Evolutionary conservation across 768 basidiomycete species (phyloP).

Genomic region (Suillus placidus): DNA sequence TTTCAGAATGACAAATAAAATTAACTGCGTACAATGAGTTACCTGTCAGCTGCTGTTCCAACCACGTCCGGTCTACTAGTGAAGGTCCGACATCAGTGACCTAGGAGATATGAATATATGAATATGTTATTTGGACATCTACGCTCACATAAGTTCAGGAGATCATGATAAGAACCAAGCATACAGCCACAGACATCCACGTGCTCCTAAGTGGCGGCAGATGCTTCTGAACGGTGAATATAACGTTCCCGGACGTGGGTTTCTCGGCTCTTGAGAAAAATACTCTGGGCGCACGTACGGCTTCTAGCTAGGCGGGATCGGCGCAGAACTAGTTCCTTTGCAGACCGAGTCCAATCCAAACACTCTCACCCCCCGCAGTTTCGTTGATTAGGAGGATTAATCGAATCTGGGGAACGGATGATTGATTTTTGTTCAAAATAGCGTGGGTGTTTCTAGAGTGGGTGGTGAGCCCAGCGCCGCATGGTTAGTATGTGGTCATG

Average conservation of each 20-base stretch:
- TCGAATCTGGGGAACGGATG: background rate
- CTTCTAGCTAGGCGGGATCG: background rate
- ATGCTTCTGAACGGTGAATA: background rate
- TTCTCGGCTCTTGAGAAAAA: background rate
- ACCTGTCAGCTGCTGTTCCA: background rate
- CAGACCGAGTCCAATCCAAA: background rate
- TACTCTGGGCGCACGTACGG: background rate
- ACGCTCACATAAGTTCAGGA: no score
- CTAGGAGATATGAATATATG: no score
- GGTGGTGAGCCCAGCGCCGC: background rate
- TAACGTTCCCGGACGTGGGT: background rate
- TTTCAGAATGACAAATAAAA: background rate
- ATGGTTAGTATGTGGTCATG: background rate
- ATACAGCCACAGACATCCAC: background rate
- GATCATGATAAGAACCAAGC: background rate
- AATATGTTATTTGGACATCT: no score
- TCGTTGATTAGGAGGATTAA: background rate
- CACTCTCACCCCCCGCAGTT: background rate
- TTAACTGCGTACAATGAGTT: background rate
- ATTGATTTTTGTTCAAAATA: background rate
- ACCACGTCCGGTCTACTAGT: background rate
- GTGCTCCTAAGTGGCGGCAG: background rate
- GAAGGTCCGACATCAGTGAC: constrained; percentile 1
- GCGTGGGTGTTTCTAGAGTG: background rate
- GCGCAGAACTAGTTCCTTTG: background rate